These are phyloP conservation scores for Malus hybrid DNA, from an alignment of 331 rosid species.

Conservation along the genomic window DNA sequence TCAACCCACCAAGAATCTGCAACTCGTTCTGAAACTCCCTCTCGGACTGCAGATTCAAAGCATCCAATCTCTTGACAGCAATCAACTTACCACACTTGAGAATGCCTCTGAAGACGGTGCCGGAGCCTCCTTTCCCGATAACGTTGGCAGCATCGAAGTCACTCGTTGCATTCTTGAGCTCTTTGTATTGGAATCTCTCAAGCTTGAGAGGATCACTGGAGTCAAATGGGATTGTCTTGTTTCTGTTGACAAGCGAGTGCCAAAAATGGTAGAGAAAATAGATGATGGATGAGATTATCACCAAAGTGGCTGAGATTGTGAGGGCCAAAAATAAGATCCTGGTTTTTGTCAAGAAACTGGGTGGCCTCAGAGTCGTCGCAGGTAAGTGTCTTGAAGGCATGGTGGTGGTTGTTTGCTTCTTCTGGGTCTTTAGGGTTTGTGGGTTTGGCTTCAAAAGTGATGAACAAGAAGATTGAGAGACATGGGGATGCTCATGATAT, in stretches of 20 bases:
- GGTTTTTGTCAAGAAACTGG: constrained; percentile 45
- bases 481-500: background rate
- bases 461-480: constrained; percentile 13
- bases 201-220: constrained; percentile 81
- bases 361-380: constrained; percentile 19
- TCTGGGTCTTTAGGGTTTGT: constrained; percentile 9
- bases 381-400: constrained; percentile 75
- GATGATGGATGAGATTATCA: constrained; percentile 57
- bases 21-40: constrained; percentile 90
- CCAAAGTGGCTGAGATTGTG: constrained; percentile 69
- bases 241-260: constrained; percentile 55
- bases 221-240: constrained; percentile 78
- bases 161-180: constrained; percentile 67
- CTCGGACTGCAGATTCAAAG: constrained; percentile 63
- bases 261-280: constrained; percentile 74
- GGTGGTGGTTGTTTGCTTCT: constrained; percentile 10
- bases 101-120: constrained; percentile 76
- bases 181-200: constrained; percentile 69
- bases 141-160: constrained; percentile 56
- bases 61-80: constrained; percentile 69
- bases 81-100: constrained; percentile 62
- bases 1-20: constrained; percentile 87
- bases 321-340: constrained; percentile 68
- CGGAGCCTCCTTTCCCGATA: constrained; percentile 93
- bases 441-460: constrained; percentile 20